A percentile compares a stretch with the other conserved stretches of the same genome.
These are phyloP conservation scores for Beauveria sp. DNA, from an alignment of 2,329 filamentous ascomycete genomes.

Conservation along the genomic window DNA sequence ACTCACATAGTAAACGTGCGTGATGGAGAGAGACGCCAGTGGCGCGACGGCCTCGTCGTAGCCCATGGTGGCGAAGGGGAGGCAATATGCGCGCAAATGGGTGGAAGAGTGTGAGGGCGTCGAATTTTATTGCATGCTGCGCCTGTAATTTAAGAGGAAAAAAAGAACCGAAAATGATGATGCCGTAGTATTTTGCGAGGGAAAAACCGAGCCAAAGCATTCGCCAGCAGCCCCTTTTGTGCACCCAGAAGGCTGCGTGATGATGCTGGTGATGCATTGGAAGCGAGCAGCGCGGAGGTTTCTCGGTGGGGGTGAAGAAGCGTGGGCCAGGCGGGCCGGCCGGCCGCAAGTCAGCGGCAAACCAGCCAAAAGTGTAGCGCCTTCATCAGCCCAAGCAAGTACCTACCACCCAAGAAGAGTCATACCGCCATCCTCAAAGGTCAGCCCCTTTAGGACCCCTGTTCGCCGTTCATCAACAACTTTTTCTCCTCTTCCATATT, in stretches of 20 bases:
- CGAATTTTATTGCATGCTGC: not conserved
- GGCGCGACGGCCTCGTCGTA: constrained; percentile 29
- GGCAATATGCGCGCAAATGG: no score
- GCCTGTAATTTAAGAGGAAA: not conserved
- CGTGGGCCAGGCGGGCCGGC: no score
- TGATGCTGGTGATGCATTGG: not conserved
- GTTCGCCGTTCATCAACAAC: not conserved
- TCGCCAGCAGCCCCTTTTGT: not conserved
- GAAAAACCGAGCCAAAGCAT: not conserved
- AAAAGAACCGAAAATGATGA: not conserved
- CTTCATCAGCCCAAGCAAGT: not conserved
- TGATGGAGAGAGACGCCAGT: constrained; percentile 84
- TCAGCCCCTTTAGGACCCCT: not conserved
- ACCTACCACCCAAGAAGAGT: not conserved
- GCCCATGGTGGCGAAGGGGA: not conserved
- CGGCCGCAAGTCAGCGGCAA: not conserved
- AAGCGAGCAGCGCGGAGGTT: not conserved
- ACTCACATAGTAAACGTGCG: constrained; percentile 89
- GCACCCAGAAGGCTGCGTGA: not conserved
- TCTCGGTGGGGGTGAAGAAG: not conserved
- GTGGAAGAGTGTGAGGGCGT: not conserved
- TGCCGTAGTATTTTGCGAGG: not conserved
- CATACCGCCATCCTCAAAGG: not conserved
- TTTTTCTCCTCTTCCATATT: not conserved
- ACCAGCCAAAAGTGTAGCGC: not conserved